These are phyloP conservation scores for Cryptomeria japonica DNA, from an alignment of 75 land plant genomes.

Conservation along the genomic window DNA sequence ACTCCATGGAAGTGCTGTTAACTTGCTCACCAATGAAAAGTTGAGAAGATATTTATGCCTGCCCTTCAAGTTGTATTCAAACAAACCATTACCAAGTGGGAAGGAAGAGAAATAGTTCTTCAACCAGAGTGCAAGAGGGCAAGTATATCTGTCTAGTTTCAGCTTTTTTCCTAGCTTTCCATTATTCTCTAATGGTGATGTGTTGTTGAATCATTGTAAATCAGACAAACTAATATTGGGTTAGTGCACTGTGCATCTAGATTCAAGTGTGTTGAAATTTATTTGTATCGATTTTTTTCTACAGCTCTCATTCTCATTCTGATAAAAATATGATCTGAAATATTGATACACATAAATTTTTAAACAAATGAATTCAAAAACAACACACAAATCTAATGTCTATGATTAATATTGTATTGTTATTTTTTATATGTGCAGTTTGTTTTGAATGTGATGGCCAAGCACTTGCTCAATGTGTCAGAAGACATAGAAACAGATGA, in stretches of 20 bases:
- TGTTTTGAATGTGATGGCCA: slow-evolving; percentile 55
- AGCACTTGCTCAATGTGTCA: slow-evolving; percentile 40
- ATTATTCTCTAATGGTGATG: neutral
- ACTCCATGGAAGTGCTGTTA: slow-evolving; percentile 1
- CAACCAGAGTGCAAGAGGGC: slow-evolving; percentile 34
- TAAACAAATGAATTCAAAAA: no score
- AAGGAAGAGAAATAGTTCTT: slow-evolving; percentile 18
- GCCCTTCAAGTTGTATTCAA: slow-evolving; percentile 41
- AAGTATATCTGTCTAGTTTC: neutral
- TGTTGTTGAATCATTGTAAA: neutral
- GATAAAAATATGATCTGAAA: no score
- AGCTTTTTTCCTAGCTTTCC: no score
- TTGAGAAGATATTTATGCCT: slow-evolving; percentile 19
- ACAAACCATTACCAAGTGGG: slow-evolving; percentile 20
- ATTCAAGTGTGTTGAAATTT: no score
- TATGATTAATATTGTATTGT: neutral
- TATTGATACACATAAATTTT: no score
- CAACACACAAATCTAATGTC: no score
- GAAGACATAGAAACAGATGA: slow-evolving; percentile 37
- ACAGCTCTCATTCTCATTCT: no score
- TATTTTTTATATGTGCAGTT: slow-evolving; percentile 19
- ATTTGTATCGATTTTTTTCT: no score
- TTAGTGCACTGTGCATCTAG: neutral
- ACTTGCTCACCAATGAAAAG: neutral
- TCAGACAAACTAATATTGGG: neutral